Evolutionary conservation across 805 yeast genomes (phyloP), one percentile per base, ranked within the genome.

Genomic region (Saccharomycopsis malanga): DNA sequence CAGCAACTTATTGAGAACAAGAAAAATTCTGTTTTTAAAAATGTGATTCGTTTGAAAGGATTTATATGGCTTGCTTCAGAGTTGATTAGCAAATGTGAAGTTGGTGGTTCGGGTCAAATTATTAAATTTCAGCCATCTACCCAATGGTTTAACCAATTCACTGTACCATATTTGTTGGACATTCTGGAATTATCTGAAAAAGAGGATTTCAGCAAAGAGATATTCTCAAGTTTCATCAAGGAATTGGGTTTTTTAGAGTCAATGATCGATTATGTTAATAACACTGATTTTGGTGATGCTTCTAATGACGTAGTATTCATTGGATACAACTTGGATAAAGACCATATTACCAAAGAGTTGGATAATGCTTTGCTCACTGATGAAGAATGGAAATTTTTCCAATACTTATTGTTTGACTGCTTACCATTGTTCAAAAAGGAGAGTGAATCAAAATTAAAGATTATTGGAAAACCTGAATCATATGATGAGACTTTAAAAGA

Each of bases 171-270:
- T 4, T 35, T 32, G 3, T 10, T 34, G 17, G 39, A 46, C 21
- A 64, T 69, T 10, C 51, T 48, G 9, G 47, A 47, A 29, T 53
- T 56, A 20, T 71, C 46, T 60, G 74, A 44, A 58, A 73, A 39
- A 68, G 71, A 49, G 73, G 71, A 52, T 54, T 46, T 27, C 25
- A 60, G 44, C 23, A 38, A 42, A 34, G 3, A 18, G 50, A 74
- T 73, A 2, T 74, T 72, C 46, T 60, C 74, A 38, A n/a, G n/a
- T n/a, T n/a, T n/a, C 58, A 72, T 40, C 69, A 72, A 48, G 75
- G 72, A 52, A 50, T 71, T 21, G 76, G 71, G 1, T 66, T 71
- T 48, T 70, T 71, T 49, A 75, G 75, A 2, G 55, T 68, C 18
- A 56, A 60, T n/a, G n/a, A n/a, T n/a, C n/a, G n/a, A n/a, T n/a